A percentile compares a stretch with the other conserved stretches of the same genome.
Evolutionary conservation across 2,329 filamentous ascomycete species (phyloP).

Genomic region (Aspergillus aculeatus): DNA sequence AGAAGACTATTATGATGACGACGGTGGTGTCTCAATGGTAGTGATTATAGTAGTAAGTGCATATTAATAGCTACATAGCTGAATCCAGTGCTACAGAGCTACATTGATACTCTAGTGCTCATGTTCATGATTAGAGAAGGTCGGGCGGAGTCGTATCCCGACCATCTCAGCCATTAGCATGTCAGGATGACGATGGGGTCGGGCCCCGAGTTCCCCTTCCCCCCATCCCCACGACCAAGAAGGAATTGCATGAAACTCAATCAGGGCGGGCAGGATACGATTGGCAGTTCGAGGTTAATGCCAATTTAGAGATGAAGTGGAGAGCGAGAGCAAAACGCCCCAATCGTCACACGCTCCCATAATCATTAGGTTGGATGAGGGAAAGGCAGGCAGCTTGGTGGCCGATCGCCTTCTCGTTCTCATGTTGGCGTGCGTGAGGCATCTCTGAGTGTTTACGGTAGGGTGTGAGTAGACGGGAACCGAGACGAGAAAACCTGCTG

Average conservation of each 20-base stretch:
- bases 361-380: background rate
- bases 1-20: background rate
- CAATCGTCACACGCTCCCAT: conserved; percentile 3
- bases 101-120: background rate
- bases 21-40: background rate
- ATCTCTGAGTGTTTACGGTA: background rate
- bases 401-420: conserved; percentile 1
- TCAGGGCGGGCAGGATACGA: conserved; percentile 15
- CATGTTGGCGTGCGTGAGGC: background rate
- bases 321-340: background rate
- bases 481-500: background rate
- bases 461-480: background rate
- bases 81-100: background rate
- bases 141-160: conserved; percentile 13
- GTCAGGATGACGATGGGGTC: conserved; percentile 19
- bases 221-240: conserved; percentile 16
- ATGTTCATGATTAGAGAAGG: conserved; percentile 7
- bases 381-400: background rate
- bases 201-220: background rate
- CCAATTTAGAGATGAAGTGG: conserved; percentile 12
- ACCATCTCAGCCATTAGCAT: conserved; percentile 14
- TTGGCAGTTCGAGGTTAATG: conserved; percentile 11
- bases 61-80: background rate
- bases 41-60: background rate
- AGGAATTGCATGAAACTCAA: conserved; percentile 22